A percentile compares a stretch with the other conserved stretches of the same genome.
Evolutionary conservation across 371 early-diverging fungal species (phyloP).

Genomic region (Umbelopsis sp.): DNA sequence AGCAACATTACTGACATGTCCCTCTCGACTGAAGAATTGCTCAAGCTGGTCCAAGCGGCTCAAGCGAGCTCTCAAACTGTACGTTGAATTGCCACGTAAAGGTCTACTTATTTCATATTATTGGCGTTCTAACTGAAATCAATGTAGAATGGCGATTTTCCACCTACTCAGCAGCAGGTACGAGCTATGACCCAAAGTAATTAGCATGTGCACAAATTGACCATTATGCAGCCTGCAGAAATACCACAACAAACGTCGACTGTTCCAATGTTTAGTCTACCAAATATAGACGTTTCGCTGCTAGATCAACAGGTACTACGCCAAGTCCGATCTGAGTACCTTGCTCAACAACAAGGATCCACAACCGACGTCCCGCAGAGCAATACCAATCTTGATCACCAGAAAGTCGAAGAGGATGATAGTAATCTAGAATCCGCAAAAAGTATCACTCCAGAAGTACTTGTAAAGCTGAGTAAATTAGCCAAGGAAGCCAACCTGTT

Average conservation of each 20-base stretch:
- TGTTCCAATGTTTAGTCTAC: not conserved
- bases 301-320: slow-evolving; percentile 35
- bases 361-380: not conserved
- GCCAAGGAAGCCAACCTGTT: slow-evolving; percentile 41
- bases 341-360: slow-evolving; percentile 21
- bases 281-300: slow-evolving; percentile 2
- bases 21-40: slow-evolving; percentile 8
- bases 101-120: not conserved
- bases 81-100: too few species aligned
- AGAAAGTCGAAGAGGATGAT: not conserved
- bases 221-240: not conserved
- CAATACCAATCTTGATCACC: not conserved
- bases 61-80: slow-evolving; percentile 6
- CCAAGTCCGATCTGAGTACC: slow-evolving; percentile 45
- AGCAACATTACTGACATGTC: slow-evolving; percentile 2
- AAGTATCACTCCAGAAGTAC: slow-evolving; percentile 42
- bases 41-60: not conserved
- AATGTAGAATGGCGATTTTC: not conserved
- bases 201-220: not conserved
- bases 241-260: not conserved
- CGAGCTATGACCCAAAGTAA: not conserved
- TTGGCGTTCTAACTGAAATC: not conserved
- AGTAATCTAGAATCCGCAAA: slow-evolving; percentile 29
- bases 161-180: not conserved
- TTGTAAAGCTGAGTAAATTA: slow-evolving; percentile 34